Evolutionary conservation across 2,329 filamentous ascomycete species (phyloP).

Genomic region (Pseudogymnoascus sp.): DNA sequence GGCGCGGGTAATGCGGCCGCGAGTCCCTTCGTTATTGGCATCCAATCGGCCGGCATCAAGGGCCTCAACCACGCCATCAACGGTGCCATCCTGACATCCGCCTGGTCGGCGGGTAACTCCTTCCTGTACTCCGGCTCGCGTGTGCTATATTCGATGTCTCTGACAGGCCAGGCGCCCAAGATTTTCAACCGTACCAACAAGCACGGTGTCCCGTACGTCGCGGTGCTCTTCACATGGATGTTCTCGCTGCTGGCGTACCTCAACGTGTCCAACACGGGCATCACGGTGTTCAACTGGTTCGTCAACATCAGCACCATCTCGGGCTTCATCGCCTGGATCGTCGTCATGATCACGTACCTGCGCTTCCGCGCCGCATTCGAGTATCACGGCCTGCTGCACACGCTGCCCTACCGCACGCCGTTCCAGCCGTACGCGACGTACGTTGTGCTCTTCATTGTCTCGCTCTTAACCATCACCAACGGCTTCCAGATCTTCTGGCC

Average conservation of each 20-base stretch:
- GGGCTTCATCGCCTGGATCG: conserved; percentile 54
- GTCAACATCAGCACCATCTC: conserved; percentile 59
- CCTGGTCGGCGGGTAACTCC: conserved; percentile 54
- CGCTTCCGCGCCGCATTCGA: conserved; percentile 52
- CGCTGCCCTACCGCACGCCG: conserved; percentile 45
- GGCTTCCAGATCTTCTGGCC: conserved; percentile 71
- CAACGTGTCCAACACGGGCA: conserved; percentile 57
- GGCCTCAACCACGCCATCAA: conserved; percentile 62
- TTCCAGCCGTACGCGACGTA: conserved; percentile 59
- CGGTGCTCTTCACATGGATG: conserved; percentile 47
- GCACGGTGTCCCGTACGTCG: conserved; percentile 52
- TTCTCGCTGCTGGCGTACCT: conserved; percentile 61
- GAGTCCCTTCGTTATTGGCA: conserved; percentile 47
- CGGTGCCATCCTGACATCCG: conserved; percentile 59
- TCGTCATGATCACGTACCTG: conserved; percentile 50
- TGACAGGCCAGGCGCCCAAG: conserved; percentile 56
- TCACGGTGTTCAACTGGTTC: conserved; percentile 62
- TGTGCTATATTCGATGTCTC: conserved; percentile 60
- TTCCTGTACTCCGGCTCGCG: conserved; percentile 61
- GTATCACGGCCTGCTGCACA: conserved; percentile 42
- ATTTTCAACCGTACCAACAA: conserved; percentile 53
- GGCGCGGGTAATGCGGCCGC: conserved; percentile 41
- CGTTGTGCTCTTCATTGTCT: conserved; percentile 49
- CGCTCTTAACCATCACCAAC: conserved; percentile 62
- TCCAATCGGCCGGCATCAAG: conserved; percentile 56